Evolutionary conservation across 257 asterid genomes (phyloP).

Genomic region (Linderniella brevidens): DNA sequence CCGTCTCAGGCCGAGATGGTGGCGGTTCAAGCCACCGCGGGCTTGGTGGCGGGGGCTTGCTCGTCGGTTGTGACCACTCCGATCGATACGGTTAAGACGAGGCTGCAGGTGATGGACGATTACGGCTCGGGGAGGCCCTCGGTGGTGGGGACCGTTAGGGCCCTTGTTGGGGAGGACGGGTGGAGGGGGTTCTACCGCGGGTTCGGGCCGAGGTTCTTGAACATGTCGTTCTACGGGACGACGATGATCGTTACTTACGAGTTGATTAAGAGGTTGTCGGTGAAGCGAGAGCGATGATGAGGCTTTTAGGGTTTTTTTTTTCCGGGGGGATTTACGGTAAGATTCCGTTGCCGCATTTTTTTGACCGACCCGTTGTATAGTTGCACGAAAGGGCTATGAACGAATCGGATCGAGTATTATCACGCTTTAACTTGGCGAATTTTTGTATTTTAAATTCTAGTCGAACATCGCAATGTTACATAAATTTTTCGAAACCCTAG

Average conservation of each 20-base stretch:
- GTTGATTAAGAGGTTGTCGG: conserved; percentile 25
- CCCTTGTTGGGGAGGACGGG: conserved; percentile 69
- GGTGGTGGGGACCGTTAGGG: conserved; percentile 50
- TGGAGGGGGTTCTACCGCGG: conserved; percentile 93
- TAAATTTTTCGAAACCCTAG: no score
- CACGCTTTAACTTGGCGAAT: no score
- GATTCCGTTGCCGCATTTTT: no score
- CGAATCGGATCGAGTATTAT: no score
- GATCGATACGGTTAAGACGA: conserved; percentile 68
- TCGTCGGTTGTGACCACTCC: conserved; percentile 75
- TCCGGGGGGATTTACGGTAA: no score
- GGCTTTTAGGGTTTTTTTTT: no score
- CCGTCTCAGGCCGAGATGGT: conserved; percentile 65
- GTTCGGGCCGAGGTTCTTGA: conserved; percentile 78
- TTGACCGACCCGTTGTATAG: no score
- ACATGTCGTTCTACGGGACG: conserved; percentile 83
- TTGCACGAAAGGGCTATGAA: no score
- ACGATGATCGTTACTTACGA: conserved; percentile 91
- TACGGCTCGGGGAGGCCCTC: conserved; percentile 84
- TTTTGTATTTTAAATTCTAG: no score
- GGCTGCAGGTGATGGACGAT: conserved; percentile 90
- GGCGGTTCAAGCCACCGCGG: conserved; percentile 75
- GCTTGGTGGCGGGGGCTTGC: conserved; percentile 77
- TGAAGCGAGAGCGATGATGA: neutral
- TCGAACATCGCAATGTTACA: no score